These are phyloP conservation scores for Rhizopogon vulgaris DNA, from an alignment of 768 basidiomycete genomes.

Conservation along the genomic window DNA sequence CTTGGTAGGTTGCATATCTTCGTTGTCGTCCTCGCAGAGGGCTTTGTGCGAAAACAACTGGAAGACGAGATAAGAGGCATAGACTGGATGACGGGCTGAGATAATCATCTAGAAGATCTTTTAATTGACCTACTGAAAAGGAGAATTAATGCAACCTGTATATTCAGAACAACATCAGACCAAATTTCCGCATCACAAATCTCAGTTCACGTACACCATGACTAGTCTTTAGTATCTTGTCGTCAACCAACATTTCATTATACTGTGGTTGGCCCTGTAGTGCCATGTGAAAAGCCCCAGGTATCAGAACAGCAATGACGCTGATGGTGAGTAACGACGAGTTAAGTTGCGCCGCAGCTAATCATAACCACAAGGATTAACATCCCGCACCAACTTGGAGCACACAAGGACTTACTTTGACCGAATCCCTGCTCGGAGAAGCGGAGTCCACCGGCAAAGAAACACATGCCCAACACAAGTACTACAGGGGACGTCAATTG, in stretches of 20 bases:
- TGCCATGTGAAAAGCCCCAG: conserved; percentile 71
- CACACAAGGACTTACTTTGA: conserved; percentile 39
- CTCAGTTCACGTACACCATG: conserved; percentile 50
- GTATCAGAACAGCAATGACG: conserved; percentile 70
- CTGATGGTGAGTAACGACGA: conserved; percentile 70
- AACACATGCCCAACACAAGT: conserved; percentile 82
- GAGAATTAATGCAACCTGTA: conserved; percentile 68
- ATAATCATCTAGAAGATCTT: not conserved
- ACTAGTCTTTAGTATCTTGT: conserved; percentile 66
- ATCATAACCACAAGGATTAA: not conserved
- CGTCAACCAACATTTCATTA: conserved; percentile 19
- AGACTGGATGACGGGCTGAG: conserved; percentile 40
- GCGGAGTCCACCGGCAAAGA: conserved; percentile 73
- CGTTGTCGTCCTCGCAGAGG: conserved; percentile 49
- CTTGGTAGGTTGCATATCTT: conserved; percentile 33
- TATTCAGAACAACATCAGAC: not conserved
- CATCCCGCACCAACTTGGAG: not conserved
- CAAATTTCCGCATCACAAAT: not conserved
- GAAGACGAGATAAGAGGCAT: conserved; percentile 66
- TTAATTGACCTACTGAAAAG: conserved; percentile 52
- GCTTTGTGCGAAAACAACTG: conserved; percentile 75
- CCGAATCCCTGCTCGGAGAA: conserved; percentile 80
- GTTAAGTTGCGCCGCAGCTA: conserved; percentile 69
- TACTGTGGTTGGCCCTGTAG: conserved; percentile 23
- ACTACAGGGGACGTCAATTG: conserved; percentile 36